Percentiles rank a stretch among this genome's conserved stretches.
These are phyloP conservation scores for Nannochloropsis gaditana DNA, from an alignment of 108 stramenopile genomes.

Conservation along the genomic window DNA sequence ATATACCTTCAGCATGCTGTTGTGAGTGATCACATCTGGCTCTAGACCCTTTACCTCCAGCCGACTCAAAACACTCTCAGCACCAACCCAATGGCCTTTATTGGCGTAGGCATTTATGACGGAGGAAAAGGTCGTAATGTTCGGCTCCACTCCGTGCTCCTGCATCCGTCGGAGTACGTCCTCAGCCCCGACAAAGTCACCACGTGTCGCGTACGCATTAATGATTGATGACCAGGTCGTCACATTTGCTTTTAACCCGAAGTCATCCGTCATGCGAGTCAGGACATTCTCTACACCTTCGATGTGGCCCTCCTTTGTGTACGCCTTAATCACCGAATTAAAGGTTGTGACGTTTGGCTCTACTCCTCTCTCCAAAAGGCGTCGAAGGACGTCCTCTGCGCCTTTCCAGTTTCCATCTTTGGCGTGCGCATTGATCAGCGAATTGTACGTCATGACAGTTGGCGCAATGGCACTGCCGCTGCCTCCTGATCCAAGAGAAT, in stretches of 20 bases:
- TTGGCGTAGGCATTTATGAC: background rate
- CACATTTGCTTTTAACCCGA: background rate
- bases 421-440: background rate
- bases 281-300: background rate
- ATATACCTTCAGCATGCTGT: slow-evolving; percentile 11
- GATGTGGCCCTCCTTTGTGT: background rate
- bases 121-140: background rate
- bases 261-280: background rate
- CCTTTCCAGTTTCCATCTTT: background rate
- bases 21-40: background rate
- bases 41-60: slow-evolving; percentile 2
- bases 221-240: background rate
- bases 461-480: background rate
- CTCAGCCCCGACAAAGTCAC: slow-evolving; percentile 5
- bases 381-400: background rate
- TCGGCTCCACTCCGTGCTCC: background rate
- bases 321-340: background rate
- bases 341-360: background rate
- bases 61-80: background rate
- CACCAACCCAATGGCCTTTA: background rate
- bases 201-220: slow-evolving; percentile 1
- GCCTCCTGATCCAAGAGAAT: background rate
- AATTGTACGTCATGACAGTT: slow-evolving; percentile 3
- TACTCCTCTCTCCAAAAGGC: background rate
- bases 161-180: background rate